phyloP scores from a whole-genome alignment of 306 rosid species.

The Malus orientalis region DNA sequence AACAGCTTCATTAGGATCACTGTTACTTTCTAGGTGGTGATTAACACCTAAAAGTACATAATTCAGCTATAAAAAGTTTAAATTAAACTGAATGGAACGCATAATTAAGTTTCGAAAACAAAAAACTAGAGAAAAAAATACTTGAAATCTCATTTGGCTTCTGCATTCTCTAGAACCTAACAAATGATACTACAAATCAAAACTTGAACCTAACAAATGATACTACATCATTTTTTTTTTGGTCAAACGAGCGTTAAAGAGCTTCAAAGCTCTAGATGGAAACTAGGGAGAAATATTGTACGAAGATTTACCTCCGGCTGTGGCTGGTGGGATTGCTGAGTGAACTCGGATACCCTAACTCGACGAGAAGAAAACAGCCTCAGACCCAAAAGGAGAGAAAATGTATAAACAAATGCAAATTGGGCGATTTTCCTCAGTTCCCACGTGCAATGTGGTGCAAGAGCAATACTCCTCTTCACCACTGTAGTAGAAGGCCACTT shows the following conservation, averaged over 20 bases:
- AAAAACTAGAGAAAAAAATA: background rate
- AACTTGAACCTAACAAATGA: background rate
- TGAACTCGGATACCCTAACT: conserved; percentile 15
- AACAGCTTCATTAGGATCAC: background rate
- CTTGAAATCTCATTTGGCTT: background rate
- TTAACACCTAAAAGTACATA: background rate
- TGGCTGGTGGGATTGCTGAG: conserved; percentile 2
- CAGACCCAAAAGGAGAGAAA: background rate
- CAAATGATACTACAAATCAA: background rate
- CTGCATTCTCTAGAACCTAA: background rate
- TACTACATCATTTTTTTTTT: background rate
- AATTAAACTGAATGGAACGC: background rate
- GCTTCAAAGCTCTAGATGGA: background rate
- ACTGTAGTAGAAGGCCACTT: no score
- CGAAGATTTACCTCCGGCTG: conserved; percentile 1
- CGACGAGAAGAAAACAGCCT: background rate
- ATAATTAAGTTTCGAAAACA: background rate
- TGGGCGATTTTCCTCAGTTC: background rate
- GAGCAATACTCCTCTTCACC: no score
- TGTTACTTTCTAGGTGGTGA: background rate
- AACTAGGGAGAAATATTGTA: background rate
- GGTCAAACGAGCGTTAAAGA: background rate
- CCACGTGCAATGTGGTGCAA: background rate
- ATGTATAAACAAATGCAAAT: background rate
- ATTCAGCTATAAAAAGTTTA: background rate